Base-by-base conservation (phyloP, 768 basidiomycete genomes). In the Coprinellus aureogranulatus region DNA sequence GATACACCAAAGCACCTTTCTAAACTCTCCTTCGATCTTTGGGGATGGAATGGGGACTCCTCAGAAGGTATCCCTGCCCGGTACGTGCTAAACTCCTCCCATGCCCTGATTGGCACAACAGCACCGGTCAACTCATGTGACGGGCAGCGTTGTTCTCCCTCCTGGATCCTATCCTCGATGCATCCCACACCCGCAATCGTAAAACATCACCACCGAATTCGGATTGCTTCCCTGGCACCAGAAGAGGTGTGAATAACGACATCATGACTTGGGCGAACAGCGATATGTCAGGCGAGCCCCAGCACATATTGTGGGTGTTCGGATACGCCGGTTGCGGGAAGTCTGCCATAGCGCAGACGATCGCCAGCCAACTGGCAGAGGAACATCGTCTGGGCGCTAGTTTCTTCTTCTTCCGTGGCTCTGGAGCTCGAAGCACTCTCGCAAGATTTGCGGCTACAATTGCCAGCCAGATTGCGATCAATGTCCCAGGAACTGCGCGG, bases 391-490 rank as follows among this genome's bases (percentile, higher is more conserved):
- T 49, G n/a, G 55, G 10, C n/a, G 27, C 37, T 22, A 49, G 34
- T 10, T 50, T 57, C 48, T 57, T 57, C 25, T 57, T 57, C 42
- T 51, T 41, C 26, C 48, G 55, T 10, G 30, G n/a, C 23, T 18
- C 34, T 14, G 40, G 50, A 25, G 55, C 49, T 30, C 31, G 47
- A 12, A 57, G 50, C 23, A 26, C 16, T 18, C 16, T 50, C 10
- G 42, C 39, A n/a, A 50, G 47, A 5, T 39, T 49, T 2, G 39
- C 50, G 5, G 26, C 55, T 16, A 49, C 48, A 23, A 39, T n/a
- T 2, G 48, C 31, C 23, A 47, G 14, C 27, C 55, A 50, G 20
- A 42, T 26, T n/a, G 23, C 39, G 2, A 16, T 10, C 18, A 27
- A 4, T 26, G 28, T 23, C 8, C 26, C 55, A 2, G 46, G 20